phyloP scores from a whole-genome alignment of 169 alveolate genomes.

The Sarcocystis neurona region DNA sequence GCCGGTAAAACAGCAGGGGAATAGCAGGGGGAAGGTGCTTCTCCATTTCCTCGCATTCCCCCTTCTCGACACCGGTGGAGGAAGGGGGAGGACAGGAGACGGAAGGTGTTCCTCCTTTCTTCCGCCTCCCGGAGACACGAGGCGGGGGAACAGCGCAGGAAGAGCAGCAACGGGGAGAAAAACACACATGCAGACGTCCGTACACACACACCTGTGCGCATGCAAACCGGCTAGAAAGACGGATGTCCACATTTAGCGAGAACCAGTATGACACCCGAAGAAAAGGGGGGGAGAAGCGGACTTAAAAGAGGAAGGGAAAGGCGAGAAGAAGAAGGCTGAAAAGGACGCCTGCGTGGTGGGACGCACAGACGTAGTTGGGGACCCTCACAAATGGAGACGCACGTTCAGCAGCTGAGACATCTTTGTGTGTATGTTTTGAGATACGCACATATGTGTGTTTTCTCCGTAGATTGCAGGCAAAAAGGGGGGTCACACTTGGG shows the following conservation, averaged over 20 bases:
- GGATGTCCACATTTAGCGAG: background rate
- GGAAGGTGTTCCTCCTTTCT: no score
- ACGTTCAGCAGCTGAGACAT: no score
- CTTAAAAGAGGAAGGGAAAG: background rate
- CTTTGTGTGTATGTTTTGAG: no score
- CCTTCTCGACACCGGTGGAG: no score
- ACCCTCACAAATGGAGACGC: background rate
- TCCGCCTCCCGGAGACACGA: no score
- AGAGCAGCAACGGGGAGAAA: background rate
- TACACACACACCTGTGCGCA: background rate
- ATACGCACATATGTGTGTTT: no score
- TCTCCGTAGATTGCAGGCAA: no score
- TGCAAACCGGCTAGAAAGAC: background rate
- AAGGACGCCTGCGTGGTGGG: background rate
- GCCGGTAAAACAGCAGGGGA: background rate
- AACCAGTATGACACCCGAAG: background rate
- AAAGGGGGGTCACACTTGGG: no score
- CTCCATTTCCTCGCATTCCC: background rate
- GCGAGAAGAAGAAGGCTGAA: background rate
- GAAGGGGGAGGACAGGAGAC: no score
- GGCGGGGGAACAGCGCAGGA: no score
- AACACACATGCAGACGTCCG: background rate
- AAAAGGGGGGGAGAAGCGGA: background rate
- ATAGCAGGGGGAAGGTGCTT: background rate
- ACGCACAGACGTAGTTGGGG: background rate